Conservation (phyloP, 208 protist genomes). For the Naegleria gruberi region DNA sequence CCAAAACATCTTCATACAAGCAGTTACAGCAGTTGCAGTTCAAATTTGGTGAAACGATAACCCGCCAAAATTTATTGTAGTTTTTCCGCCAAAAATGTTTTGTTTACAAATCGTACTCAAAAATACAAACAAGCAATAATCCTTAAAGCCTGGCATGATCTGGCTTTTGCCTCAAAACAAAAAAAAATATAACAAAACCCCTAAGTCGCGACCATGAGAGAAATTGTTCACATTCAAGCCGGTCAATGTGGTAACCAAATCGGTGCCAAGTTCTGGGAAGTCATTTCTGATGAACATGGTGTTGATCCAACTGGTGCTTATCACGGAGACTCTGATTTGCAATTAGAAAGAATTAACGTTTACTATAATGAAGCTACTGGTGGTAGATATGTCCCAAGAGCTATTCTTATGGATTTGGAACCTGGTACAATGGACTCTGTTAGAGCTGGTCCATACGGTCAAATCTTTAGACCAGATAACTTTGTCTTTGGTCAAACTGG, state of each 20-base stretch:
- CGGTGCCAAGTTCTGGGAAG: constrained; percentile 47
- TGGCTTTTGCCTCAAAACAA: too few relatives aligned
- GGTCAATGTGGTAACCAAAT: constrained; percentile 95
- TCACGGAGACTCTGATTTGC: constrained; percentile 64
- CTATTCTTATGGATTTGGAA: constrained; percentile 19
- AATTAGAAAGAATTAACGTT: constrained; percentile 91
- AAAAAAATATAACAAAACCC: not conserved
- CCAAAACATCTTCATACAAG: too few relatives aligned
- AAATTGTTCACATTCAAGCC: constrained; percentile 88
- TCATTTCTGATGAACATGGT: constrained; percentile 43
- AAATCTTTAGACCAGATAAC: constrained; percentile 87
- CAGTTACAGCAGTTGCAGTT: too few relatives aligned
- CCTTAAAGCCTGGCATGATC: too few relatives aligned
- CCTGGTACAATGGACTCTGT: constrained; percentile 71
- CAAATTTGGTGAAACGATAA: too few relatives aligned
- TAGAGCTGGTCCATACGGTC: constrained; percentile 46
- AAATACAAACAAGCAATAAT: too few relatives aligned
- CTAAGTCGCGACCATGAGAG: constrained; percentile 38
- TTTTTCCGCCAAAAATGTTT: too few relatives aligned
- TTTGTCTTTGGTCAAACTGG: constrained; percentile 85
- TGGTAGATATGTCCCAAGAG: constrained; percentile 29
- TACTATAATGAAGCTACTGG: constrained; percentile 88
- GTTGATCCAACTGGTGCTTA: constrained; percentile 71
- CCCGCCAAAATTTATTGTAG: too few relatives aligned
- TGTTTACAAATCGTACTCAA: too few relatives aligned